These are phyloP conservation scores for Metschnikowia santaceciliae DNA, from an alignment of 805 yeast genomes.

Conservation along the genomic window DNA sequence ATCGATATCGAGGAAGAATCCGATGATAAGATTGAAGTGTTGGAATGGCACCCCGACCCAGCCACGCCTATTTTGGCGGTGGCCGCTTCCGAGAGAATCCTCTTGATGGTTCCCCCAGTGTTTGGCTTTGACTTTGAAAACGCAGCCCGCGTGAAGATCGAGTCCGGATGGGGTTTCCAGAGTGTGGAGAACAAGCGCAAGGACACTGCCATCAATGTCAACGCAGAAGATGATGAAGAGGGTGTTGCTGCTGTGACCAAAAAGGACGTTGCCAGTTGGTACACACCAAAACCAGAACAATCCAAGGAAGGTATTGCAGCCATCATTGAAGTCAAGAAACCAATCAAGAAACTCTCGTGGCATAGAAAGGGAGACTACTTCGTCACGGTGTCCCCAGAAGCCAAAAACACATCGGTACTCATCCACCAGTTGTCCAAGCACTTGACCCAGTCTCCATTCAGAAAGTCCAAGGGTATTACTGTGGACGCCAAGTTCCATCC, in stretches of 20 bases:
- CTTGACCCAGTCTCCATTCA: conserved; percentile 92
- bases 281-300: conserved; percentile 65
- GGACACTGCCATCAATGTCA: conserved; percentile 33
- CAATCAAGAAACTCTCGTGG: conserved; percentile 85
- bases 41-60: conserved; percentile 87
- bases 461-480: conserved; percentile 85
- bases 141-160: conserved; percentile 70
- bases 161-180: conserved; percentile 88
- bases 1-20: conserved; percentile 48
- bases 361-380: conserved; percentile 97
- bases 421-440: conserved; percentile 95
- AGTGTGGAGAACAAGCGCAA: conserved; percentile 53
- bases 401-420: conserved; percentile 81
- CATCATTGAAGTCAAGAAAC: conserved; percentile 59
- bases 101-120: conserved; percentile 82
- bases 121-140: conserved; percentile 88
- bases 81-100: conserved; percentile 75
- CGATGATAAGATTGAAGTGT: conserved; percentile 74
- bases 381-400: conserved; percentile 94
- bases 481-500: conserved; percentile 98
- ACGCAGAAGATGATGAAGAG: conserved; percentile 31
- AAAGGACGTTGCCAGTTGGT: conserved; percentile 72
- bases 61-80: conserved; percentile 77
- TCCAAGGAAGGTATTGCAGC: conserved; percentile 64
- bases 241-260: conserved; percentile 23